phyloP scores from a whole-genome alignment of 441 rosid genomes.

The Eruca vesicaria region DNA sequence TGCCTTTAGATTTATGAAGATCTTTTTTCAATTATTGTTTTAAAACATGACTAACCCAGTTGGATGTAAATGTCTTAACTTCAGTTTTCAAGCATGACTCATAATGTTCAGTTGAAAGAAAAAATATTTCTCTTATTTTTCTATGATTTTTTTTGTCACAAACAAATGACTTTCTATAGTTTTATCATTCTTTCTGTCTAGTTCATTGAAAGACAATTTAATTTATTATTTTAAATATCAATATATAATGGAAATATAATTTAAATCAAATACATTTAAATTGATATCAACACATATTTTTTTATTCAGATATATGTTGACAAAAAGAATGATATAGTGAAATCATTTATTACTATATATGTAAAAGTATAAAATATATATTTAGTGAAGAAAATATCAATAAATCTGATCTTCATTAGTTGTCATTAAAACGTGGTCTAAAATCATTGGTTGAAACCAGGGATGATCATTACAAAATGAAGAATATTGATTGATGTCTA shows the following conservation, averaged over 20 bases:
- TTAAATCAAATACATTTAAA: not conserved
- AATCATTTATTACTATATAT: not conserved
- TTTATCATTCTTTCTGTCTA: too few species aligned
- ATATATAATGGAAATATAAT: too few species aligned
- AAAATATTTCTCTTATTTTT: too few species aligned
- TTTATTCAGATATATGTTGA: not conserved
- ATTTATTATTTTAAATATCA: not conserved
- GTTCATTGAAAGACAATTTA: too few species aligned
- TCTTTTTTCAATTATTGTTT: too few species aligned
- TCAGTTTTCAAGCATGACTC: too few species aligned
- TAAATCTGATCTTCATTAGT: not conserved
- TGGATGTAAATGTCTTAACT: too few species aligned
- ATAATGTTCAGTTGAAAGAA: too few species aligned
- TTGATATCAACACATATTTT: not conserved
- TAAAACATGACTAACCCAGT: too few species aligned
- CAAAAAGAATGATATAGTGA: not conserved
- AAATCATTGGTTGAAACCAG: not conserved
- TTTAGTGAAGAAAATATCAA: not conserved
- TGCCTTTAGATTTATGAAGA: too few species aligned
- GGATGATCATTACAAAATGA: slow-evolving; percentile 7
- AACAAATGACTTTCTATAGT: too few species aligned
- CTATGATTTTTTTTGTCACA: too few species aligned
- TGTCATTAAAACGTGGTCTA: not conserved
- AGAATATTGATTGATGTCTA: slow-evolving; percentile 15
- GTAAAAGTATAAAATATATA: not conserved